Evolutionary conservation across 768 basidiomycete species (phyloP).

Genomic region (Mycena filopes): DNA sequence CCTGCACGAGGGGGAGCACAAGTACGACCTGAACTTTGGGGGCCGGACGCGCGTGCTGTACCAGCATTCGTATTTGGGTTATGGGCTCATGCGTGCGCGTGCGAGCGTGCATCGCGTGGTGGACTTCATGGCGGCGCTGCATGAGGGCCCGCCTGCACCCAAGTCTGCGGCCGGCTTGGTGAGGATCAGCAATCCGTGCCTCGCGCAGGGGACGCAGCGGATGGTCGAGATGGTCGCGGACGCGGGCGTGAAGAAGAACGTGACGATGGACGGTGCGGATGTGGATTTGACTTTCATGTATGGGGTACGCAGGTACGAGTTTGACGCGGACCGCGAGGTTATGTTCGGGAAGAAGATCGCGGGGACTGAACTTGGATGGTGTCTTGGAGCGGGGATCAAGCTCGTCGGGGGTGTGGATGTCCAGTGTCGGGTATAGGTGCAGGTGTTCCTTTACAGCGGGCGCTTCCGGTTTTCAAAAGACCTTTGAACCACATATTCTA

Average conservation of each 20-base stretch:
- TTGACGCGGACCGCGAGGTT: slow-evolving; percentile 73
- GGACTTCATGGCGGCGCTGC: slow-evolving; percentile 79
- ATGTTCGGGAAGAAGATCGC: slow-evolving; percentile 87
- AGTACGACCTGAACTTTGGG: slow-evolving; percentile 84
- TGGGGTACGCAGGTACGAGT: slow-evolving; percentile 74
- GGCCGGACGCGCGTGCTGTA: slow-evolving; percentile 81
- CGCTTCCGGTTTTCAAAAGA: too few relatives aligned
- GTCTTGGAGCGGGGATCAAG: slow-evolving; percentile 84
- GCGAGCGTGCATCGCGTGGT: slow-evolving; percentile 88
- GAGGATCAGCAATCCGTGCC: slow-evolving; percentile 80
- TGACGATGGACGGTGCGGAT: slow-evolving; percentile 88
- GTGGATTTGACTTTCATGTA: slow-evolving; percentile 97
- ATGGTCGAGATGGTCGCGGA: slow-evolving; percentile 71
- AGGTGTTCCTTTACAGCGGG: too few relatives aligned
- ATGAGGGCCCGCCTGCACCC: slow-evolving; percentile 9
- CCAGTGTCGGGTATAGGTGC: slow-evolving; percentile 55
- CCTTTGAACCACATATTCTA: too few relatives aligned
- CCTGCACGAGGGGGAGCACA: slow-evolving; percentile 87
- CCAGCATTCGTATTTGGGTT: slow-evolving; percentile 98
- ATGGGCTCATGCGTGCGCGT: slow-evolving; percentile 91
- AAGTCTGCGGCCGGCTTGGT: slow-evolving; percentile 3
- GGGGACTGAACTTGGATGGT: slow-evolving; percentile 95
- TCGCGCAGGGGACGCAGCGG: slow-evolving; percentile 73
- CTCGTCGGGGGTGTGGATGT: slow-evolving; percentile 72
- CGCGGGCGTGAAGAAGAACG: slow-evolving; percentile 58